A percentile compares a stretch with the other conserved stretches of the same genome.
Evolutionary conservation across 768 basidiomycete species (phyloP).

Genomic region (Boletus edulis): DNA sequence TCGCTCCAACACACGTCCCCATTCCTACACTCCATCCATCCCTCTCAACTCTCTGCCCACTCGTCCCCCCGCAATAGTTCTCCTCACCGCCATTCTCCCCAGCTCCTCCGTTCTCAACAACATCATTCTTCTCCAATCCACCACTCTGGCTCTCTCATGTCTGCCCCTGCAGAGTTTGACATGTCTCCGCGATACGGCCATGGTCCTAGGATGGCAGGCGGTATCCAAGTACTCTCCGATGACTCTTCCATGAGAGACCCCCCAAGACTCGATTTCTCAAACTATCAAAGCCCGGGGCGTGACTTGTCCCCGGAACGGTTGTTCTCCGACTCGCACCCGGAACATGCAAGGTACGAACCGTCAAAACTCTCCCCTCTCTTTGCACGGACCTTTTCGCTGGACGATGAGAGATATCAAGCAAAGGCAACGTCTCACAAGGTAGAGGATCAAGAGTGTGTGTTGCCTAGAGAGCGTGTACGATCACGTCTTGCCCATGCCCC

Average conservation of each 20-base stretch:
- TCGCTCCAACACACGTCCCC: conserved; percentile 13
- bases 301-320: conserved; percentile 13
- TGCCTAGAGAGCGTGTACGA: conserved; percentile 4
- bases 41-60: not conserved
- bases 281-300: conserved; percentile 14
- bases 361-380: conserved; percentile 12
- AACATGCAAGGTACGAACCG: conserved; percentile 10
- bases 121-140: conserved; percentile 12
- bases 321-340: conserved; percentile 7
- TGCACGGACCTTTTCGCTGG: not conserved
- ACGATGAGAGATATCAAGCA: conserved; percentile 6
- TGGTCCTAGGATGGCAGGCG: conserved; percentile 30
- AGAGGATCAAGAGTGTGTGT: conserved; percentile 4
- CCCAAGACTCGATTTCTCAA: conserved; percentile 11
- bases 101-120: conserved; percentile 15
- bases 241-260: conserved; percentile 11
- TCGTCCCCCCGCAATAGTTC: conserved; percentile 18
- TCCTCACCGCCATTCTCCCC: conserved; percentile 20
- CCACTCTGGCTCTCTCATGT: not conserved
- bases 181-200: conserved; percentile 20
- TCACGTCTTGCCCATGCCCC: conserved; percentile 4
- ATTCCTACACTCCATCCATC: conserved; percentile 11
- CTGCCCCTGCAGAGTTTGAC: not conserved
- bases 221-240: conserved; percentile 20
- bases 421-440: not conserved